phyloP scores from a whole-genome alignment of 179 eudicot species.

The Beta corolliflora region DNA sequence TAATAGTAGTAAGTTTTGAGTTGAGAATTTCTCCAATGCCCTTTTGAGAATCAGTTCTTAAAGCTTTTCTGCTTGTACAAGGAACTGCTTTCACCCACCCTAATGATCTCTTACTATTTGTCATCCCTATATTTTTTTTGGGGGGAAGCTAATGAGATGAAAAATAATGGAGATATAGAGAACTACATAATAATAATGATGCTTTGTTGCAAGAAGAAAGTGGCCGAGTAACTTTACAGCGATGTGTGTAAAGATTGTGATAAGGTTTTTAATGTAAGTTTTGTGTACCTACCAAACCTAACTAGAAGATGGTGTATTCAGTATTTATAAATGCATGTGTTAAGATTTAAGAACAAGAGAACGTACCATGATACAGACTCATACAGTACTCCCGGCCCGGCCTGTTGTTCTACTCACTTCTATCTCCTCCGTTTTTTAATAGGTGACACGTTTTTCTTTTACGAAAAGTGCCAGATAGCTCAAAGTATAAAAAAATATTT shows the following conservation, averaged over 20 bases:
- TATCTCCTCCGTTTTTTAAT: too few species aligned
- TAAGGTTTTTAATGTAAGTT: conserved; percentile 9
- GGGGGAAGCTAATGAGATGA: not conserved
- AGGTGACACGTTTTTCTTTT: too few species aligned
- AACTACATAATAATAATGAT: not conserved
- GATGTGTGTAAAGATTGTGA: conserved; percentile 12
- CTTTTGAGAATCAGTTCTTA: conserved; percentile 34
- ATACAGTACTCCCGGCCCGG: not conserved
- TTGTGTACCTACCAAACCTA: conserved; percentile 23
- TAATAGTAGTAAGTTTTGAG: conserved; percentile 27
- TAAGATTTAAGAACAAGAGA: not conserved
- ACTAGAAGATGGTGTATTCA: not conserved
- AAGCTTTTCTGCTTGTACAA: conserved; percentile 32
- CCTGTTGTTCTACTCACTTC: too few species aligned
- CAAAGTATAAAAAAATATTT: too few species aligned
- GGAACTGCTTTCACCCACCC: conserved; percentile 29
- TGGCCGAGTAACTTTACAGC: conserved; percentile 29
- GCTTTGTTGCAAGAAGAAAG: conserved; percentile 14
- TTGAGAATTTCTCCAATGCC: conserved; percentile 33
- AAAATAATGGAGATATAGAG: not conserved
- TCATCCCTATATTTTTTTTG: conserved; percentile 14
- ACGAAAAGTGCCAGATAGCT: too few species aligned
- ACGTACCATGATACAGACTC: not conserved
- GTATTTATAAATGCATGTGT: conserved; percentile 16
- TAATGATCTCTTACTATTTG: conserved; percentile 21